Evolutionary conservation across 1,284 basidiomycete genomes (phyloP).

Genomic region (Malassezia restricta): DNA sequence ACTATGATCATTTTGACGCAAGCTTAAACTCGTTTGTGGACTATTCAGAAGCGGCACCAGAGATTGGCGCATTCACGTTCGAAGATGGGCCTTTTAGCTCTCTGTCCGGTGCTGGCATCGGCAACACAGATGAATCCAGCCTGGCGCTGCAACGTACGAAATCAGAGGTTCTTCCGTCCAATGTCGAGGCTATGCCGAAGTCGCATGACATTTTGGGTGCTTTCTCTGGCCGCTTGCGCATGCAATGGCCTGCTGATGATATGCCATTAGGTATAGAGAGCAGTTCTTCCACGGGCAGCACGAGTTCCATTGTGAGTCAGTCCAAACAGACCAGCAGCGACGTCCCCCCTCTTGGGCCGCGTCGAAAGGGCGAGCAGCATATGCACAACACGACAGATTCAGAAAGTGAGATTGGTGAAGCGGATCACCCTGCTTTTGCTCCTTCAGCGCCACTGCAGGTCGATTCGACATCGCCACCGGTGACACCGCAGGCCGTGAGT

Average conservation of each 20-base stretch:
- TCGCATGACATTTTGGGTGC: not conserved
- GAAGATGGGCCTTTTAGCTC: not conserved
- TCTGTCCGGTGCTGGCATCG: not conserved
- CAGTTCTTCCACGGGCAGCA: slow-evolving; percentile 10
- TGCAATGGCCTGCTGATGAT: slow-evolving; percentile 6
- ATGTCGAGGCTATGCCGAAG: not conserved
- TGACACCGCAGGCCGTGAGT: not conserved
- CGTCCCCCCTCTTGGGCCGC: too few species aligned
- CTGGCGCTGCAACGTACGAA: not conserved
- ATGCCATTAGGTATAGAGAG: slow-evolving; percentile 5
- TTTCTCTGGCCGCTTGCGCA: not conserved
- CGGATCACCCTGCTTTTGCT: not conserved
- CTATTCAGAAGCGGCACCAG: not conserved
- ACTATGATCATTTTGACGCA: not conserved
- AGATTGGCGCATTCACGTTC: not conserved
- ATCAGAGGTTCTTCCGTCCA: not conserved
- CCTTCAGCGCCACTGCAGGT: not conserved
- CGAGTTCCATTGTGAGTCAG: slow-evolving; percentile 4
- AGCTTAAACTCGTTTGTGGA: slow-evolving; percentile 1
- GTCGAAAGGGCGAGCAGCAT: not conserved
- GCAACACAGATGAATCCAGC: not conserved
- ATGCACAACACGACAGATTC: not conserved
- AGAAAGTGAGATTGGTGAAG: slow-evolving; percentile 8
- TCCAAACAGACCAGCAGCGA: not conserved
- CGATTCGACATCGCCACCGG: not conserved